Conservation (phyloP, 495 filamentous ascomycete genomes). For the Aspergillus conjunctus region DNA sequence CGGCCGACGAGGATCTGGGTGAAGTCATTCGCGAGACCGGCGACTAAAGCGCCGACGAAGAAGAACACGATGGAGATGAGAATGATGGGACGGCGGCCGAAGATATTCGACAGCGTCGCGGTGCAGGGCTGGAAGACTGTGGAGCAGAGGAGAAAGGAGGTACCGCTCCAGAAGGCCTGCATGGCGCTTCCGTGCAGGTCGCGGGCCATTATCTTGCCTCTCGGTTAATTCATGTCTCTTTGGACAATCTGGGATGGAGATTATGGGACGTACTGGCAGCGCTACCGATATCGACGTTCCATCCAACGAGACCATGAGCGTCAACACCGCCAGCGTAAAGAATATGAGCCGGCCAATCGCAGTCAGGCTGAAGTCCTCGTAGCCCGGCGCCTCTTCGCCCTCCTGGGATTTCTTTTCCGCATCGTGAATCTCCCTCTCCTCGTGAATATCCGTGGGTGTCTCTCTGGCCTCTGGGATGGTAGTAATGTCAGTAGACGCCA, state of each 20-base stretch:
- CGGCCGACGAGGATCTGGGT: slow-evolving; percentile 37
- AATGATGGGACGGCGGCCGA: slow-evolving; percentile 52
- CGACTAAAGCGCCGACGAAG: slow-evolving; percentile 49
- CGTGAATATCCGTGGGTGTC: not conserved
- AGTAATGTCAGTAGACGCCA: slow-evolving; percentile 9
- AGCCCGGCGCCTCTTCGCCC: not conserved
- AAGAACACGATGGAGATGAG: slow-evolving; percentile 39
- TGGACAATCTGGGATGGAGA: not conserved
- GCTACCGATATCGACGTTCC: slow-evolving; percentile 72
- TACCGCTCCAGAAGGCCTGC: slow-evolving; percentile 57
- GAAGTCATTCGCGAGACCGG: slow-evolving; percentile 36
- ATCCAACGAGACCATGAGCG: slow-evolving; percentile 66
- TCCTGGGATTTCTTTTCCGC: not conserved
- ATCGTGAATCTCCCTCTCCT: not conserved
- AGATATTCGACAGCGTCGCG: slow-evolving; percentile 51
- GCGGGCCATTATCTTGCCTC: slow-evolving; percentile 18
- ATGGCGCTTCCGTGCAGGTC: slow-evolving; percentile 50
- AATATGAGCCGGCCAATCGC: slow-evolving; percentile 35
- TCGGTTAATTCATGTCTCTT: not conserved
- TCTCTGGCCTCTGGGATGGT: slow-evolving; percentile 4
- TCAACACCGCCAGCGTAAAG: slow-evolving; percentile 56
- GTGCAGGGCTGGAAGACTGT: slow-evolving; percentile 43
- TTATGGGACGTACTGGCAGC: slow-evolving; percentile 52
- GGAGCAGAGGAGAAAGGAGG: slow-evolving; percentile 52
- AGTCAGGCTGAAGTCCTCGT: slow-evolving; percentile 20